Conservation (phyloP, 306 rosid genomes). For the Cucumis hystrix region DNA sequence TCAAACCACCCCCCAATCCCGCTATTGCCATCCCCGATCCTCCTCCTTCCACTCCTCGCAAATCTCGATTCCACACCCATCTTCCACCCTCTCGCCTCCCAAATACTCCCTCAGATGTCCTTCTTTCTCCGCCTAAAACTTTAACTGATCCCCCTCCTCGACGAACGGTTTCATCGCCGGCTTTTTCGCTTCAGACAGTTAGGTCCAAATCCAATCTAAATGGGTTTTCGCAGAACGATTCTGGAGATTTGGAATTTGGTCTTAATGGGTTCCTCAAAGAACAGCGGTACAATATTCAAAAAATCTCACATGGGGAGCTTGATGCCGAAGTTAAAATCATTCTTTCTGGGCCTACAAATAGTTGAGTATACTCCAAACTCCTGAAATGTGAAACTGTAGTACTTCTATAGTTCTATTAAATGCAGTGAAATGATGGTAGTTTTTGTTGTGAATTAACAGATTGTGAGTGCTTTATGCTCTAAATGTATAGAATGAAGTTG, state of each 20-base stretch:
- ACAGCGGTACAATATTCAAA: constrained; percentile 28
- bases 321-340: constrained; percentile 32
- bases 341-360: constrained; percentile 56
- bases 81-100: constrained; percentile 37
- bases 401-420: background rate
- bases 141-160: constrained; percentile 43
- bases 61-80: constrained; percentile 55
- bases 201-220: constrained; percentile 4
- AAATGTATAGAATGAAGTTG: background rate
- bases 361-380: constrained; percentile 21
- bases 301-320: constrained; percentile 20
- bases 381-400: background rate
- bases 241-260: constrained; percentile 8
- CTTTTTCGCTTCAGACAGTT: constrained; percentile 40
- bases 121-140: constrained; percentile 67
- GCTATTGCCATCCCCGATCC: constrained; percentile 9
- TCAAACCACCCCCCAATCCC: constrained; percentile 33
- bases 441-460: background rate
- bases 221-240: constrained; percentile 12
- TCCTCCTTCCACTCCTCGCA: constrained; percentile 32
- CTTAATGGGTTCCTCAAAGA: constrained; percentile 54
- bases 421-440: background rate
- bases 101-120: constrained; percentile 11
- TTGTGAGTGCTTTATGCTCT: background rate
- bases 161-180: constrained; percentile 44